Base-by-base conservation (phyloP, 2,329 filamentous ascomycete species). In the Sclerotinia borealis region DNA sequence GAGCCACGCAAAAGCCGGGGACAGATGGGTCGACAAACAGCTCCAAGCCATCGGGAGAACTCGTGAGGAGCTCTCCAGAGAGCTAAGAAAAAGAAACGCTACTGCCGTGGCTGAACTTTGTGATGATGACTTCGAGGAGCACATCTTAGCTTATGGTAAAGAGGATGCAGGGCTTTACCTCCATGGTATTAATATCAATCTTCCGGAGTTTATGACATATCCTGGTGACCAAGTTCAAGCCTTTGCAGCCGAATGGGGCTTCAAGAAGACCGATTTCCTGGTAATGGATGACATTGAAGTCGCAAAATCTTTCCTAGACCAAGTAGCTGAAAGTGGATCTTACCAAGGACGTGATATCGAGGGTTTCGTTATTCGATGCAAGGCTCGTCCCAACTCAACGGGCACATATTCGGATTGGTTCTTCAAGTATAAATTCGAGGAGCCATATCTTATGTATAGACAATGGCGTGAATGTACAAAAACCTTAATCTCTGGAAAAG, bases 371-470 rank as follows among this genome's bases (percentile, higher is more conserved):
- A 89, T 99, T 69, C 88, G 95, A 63, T 98, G 95, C 83, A 91
- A 86, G 78, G 79, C 81, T 19, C 73, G 77, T n/a, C 76, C 85
- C 34, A 79, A 79, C 0, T 78, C 76, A 1, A 74, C 75, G 17
- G 76, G 75, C 2, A 83, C 84, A 0, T 95, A 87, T 75, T 79
- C 84, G n/a, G 93, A 99, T 75, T 99, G 95, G 95, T 99, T 99
- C 77, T 99, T 99, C 87, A 99, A 99, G 77, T 99, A 93, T 84
- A 99, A 99, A 79, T 99, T 99, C 65, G 95, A 99, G 73, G 95
- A 99, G 78, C 95, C 95, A 0, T 99, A 99, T 74, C 80, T 99
- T 65, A 96, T 99, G 92, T 99, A 98, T 77, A 87, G 95, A 29
- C 95, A 99, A 78, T 99, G 95, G 95, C 88, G 95, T 66, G 95